Conservation (phyloP, 352 stramenopile genomes). For the Phytophthora pinifolia region DNA sequence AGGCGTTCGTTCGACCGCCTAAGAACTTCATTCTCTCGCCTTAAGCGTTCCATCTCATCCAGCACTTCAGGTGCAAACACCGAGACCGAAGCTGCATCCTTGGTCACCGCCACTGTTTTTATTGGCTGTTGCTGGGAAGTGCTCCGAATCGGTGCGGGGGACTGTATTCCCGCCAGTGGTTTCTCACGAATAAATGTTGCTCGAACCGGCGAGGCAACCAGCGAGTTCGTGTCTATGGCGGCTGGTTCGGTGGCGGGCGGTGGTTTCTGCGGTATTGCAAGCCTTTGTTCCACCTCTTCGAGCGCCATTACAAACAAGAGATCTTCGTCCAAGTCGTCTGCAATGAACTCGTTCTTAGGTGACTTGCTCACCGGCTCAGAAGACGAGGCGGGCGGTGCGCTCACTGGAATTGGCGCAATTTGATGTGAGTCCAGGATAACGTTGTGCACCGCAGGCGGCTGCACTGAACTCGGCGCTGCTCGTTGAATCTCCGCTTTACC, state of each 20-base stretch:
- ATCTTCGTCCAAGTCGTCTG: constrained; percentile 66
- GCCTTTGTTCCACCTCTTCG: constrained; percentile 60
- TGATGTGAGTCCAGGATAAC: background rate
- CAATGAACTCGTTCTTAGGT: constrained; percentile 53
- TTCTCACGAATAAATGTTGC: constrained; percentile 5
- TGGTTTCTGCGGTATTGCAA: constrained; percentile 34
- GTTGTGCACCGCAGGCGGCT: background rate
- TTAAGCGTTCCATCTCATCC: constrained; percentile 65
- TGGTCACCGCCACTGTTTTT: background rate
- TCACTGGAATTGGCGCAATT: background rate
- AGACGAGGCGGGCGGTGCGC: background rate
- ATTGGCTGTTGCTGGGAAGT: constrained; percentile 5
- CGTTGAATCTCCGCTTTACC: background rate
- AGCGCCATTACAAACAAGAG: constrained; percentile 63
- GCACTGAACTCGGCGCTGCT: background rate
- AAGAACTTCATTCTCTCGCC: constrained; percentile 63
- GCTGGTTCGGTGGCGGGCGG: background rate
- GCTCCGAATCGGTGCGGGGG: background rate
- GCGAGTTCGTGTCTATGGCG: constrained; percentile 2
- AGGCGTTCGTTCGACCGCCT: constrained; percentile 66
- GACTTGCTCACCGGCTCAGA: background rate
- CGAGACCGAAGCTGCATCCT: background rate
- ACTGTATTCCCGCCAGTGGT: constrained; percentile 1
- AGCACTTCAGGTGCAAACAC: constrained; percentile 37
- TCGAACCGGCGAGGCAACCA: constrained; percentile 4